A percentile compares a stretch with the other conserved stretches of the same genome.
Evolutionary conservation across 2,329 filamentous ascomycete genomes (phyloP).

Genomic region (Phialocephala sp.): DNA sequence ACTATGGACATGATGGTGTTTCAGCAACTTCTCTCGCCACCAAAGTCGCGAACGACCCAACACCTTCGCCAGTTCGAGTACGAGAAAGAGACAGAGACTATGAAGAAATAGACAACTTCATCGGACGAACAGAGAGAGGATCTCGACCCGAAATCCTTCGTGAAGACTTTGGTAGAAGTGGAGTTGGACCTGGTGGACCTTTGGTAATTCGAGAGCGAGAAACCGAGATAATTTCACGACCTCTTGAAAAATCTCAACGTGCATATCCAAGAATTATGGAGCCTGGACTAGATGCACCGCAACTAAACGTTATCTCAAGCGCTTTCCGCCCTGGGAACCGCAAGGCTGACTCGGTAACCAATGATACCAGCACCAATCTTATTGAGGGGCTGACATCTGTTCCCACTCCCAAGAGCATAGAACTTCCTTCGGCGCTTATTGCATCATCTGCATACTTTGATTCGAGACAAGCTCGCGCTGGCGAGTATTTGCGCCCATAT

Average conservation of each 20-base stretch:
- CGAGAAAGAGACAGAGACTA: conserved; percentile 35
- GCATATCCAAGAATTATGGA: conserved; percentile 40
- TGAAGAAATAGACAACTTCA: conserved; percentile 39
- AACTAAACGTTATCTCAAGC: neutral
- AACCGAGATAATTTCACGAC: conserved; percentile 35
- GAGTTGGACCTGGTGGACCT: conserved; percentile 36
- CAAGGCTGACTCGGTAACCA: too few relatives aligned
- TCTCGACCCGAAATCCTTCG: conserved; percentile 40
- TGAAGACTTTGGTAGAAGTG: conserved; percentile 38
- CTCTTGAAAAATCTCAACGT: conserved; percentile 37
- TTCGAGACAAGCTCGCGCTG: too few relatives aligned
- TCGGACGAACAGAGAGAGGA: conserved; percentile 35
- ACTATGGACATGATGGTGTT: neutral
- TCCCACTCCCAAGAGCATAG: too few relatives aligned
- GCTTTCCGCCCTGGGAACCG: too few relatives aligned
- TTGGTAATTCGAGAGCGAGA: conserved; percentile 42
- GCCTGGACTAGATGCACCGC: neutral
- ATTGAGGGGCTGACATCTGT: too few relatives aligned
- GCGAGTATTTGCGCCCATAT: too few relatives aligned
- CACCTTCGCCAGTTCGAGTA: conserved; percentile 27
- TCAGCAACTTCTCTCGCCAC: neutral
- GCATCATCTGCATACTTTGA: too few relatives aligned
- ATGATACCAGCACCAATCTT: too few relatives aligned
- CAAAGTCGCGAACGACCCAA: too few relatives aligned
- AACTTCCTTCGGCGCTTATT: too few relatives aligned